Evolutionary conservation across 129 eudicot genomes (phyloP), one percentile per base, ranked within the genome.

Genomic region (Glebionis coronaria): DNA sequence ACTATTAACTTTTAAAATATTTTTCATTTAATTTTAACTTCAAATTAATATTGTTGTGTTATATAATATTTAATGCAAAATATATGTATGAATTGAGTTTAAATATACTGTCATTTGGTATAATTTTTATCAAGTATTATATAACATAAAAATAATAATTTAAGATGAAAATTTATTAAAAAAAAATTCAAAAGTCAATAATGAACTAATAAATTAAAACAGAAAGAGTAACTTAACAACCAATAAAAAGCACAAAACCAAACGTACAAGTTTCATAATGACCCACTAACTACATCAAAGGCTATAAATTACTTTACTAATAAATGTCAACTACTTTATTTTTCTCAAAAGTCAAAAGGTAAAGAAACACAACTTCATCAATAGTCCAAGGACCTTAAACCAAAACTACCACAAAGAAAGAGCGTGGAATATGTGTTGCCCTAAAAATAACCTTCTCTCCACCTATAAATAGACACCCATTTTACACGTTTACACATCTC

Each of bases 251-350:
- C 38, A 12, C 10, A 69, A 42, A 69, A 69, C 67, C 20, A 70
- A 70, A 12, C 60, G 67, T 59, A 70, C 59, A 70, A 58, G 75
- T 70, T 29, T 70, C 50, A 46, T 12, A 49, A 70, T 58, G 59
- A 16, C 60, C 67, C 57, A 15, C 47, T 50, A 59, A 45, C 75
- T 12, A 27, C 75, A 45, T 49, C 60, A 59, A 27, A 13, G 46
- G 49, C 47, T 50, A 12, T 13, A 12, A 49, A 14, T 12, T 23
- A 23, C 25, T 1, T 9, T 35, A 35, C 12, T 56, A 23, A 21
- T 56, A n/a, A n/a, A n/a, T 56, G 40, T 56, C 20, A 69, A 44
- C 25, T 23, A 38, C 40, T 42, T 3, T 25, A 50, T 2, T 1
- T 27, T 40, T 23, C 0, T 9, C 20, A n/a, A 47, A 70, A 71